A percentile compares a stretch with the other conserved stretches of the same genome.
phyloP scores from a whole-genome alignment of 1,284 basidiomycete genomes.

The Apiotrichum laibachii region DNA sequence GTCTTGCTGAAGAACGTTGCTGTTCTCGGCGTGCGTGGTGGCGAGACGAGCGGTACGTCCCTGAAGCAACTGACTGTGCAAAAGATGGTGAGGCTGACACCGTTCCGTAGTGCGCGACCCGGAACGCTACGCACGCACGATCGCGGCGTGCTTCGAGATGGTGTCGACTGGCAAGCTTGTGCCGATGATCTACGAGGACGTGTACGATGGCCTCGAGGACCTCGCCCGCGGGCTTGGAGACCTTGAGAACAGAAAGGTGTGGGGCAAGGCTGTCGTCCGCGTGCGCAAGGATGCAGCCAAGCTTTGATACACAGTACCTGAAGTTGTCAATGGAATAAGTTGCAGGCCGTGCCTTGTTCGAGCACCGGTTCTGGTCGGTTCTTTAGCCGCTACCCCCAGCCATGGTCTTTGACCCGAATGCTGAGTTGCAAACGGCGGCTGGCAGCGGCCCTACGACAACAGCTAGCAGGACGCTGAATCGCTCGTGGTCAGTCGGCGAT shows the following conservation, averaged over 20 bases:
- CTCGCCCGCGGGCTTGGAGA: conserved; percentile 58
- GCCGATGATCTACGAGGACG: conserved; percentile 69
- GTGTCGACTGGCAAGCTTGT: conserved; percentile 56
- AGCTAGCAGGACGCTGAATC: too few species aligned
- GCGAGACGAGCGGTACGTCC: conserved; percentile 75
- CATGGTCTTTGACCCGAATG: too few species aligned
- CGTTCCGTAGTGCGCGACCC: neutral
- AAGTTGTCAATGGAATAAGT: too few species aligned
- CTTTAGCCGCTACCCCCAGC: too few species aligned
- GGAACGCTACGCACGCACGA: neutral
- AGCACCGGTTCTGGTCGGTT: too few species aligned
- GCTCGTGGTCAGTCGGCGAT: too few species aligned
- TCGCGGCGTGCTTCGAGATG: conserved; percentile 2
- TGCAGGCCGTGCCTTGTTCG: too few species aligned
- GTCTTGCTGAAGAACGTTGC: conserved; percentile 83
- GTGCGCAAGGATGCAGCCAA: conserved; percentile 51
- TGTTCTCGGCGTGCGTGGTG: conserved; percentile 80
- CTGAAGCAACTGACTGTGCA: conserved; percentile 64
- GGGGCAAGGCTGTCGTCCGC: conserved; percentile 82
- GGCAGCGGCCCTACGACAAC: too few species aligned
- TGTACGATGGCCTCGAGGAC: conserved; percentile 69
- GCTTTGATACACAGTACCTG: conserved; percentile 8
- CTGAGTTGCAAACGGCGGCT: too few species aligned
- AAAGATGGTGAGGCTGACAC: neutral
- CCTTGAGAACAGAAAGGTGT: conserved; percentile 73